Percentiles rank a stretch among this genome's conserved stretches.
These are phyloP conservation scores for Canna indica DNA, from an alignment of 176 grass and related monocot species.

Conservation along the genomic window DNA sequence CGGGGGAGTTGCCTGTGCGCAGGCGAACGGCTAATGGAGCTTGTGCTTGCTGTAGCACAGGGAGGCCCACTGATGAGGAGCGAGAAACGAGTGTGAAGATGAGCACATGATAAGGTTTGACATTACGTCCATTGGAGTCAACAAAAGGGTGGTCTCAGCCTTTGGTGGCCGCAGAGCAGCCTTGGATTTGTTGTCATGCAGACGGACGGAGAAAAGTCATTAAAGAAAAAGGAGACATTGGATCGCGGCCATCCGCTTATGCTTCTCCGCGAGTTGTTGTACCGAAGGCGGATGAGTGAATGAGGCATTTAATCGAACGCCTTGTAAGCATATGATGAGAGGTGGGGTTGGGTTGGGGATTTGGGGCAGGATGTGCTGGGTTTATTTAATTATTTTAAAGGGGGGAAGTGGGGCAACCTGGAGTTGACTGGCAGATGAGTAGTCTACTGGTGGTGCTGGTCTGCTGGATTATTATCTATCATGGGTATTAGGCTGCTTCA, in stretches of 20 bases:
- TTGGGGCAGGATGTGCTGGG: too few species aligned
- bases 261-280: background rate
- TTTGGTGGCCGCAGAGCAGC: too few species aligned
- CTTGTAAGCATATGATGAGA: background rate
- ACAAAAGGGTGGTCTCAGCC: constrained; percentile 3
- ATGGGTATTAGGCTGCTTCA: background rate
- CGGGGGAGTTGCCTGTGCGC: background rate
- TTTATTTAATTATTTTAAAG: too few species aligned
- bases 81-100: too few species aligned
- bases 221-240: background rate
- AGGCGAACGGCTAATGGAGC: too few species aligned
- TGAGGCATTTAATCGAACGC: background rate
- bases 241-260: background rate
- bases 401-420: constrained; percentile 13
- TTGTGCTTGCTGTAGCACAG: too few species aligned
- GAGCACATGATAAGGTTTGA: constrained; percentile 11
- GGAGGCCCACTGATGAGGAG: too few species aligned
- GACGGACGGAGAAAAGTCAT: too few species aligned
- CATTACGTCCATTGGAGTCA: background rate
- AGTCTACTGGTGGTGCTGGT: background rate
- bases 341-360: background rate
- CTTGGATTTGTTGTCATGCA: background rate
- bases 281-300: constrained; percentile 1
- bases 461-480: constrained; percentile 1
- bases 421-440: constrained; percentile 24